phyloP scores from a whole-genome alignment of 805 yeast species.

The Pichia exigua region DNA sequence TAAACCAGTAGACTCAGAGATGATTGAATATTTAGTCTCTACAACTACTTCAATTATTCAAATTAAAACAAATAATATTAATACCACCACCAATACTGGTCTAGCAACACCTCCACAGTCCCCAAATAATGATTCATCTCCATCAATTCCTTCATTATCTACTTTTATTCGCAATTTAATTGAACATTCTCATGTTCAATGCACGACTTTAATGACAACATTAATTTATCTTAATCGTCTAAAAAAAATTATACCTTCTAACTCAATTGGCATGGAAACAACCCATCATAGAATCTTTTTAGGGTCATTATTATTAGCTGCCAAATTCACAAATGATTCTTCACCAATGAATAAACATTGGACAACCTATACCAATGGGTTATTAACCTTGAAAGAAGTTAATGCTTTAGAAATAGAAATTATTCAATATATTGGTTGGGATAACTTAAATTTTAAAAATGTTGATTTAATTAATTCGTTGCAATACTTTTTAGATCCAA shows the following conservation, averaged over 20 bases:
- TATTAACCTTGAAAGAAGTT: constrained; percentile 68
- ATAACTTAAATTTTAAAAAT: constrained; percentile 54
- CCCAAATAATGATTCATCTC: constrained; percentile 21
- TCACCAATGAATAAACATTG: constrained; percentile 95
- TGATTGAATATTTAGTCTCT: constrained; percentile 50
- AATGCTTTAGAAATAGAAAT: constrained; percentile 89
- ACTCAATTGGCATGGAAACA: constrained; percentile 86
- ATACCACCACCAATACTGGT: not conserved
- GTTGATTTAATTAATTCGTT: constrained; percentile 63
- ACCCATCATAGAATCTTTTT: constrained; percentile 89
- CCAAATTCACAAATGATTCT: constrained; percentile 87
- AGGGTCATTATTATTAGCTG: constrained; percentile 85
- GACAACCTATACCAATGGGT: constrained; percentile 87
- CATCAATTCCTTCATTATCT: constrained; percentile 38
- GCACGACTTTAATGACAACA: constrained; percentile 91
- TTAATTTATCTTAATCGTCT: constrained; percentile 75
- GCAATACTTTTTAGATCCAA: constrained; percentile 68
- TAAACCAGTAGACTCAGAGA: constrained; percentile 48
- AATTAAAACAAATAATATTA: constrained; percentile 16
- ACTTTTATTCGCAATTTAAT: constrained; percentile 68
- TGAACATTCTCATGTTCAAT: constrained; percentile 81
- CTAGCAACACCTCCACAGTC: constrained; percentile 35
- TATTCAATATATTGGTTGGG: constrained; percentile 78
- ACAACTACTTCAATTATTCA: constrained; percentile 51
- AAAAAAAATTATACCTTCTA: constrained; percentile 70